Evolutionary conservation across 352 stramenopile species (phyloP).

Genomic region (Phytophthora brassicae): DNA sequence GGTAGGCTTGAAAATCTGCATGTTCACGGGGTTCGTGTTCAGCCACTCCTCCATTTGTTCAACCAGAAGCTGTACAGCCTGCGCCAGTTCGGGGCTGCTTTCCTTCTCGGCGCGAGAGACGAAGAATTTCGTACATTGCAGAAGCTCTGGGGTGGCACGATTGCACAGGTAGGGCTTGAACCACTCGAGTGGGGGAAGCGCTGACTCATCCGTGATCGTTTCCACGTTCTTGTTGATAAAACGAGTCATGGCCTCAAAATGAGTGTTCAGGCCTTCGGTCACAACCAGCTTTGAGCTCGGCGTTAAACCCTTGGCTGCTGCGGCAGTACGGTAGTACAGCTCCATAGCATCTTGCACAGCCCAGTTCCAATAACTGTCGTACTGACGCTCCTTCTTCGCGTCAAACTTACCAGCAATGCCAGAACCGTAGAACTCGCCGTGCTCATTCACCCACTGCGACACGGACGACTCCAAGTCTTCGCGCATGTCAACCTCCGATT

Average conservation of each 20-base stretch:
- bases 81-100: constrained; percentile 44
- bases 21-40: constrained; percentile 53
- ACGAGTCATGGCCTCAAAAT: constrained; percentile 57
- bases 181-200: constrained; percentile 48
- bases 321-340: constrained; percentile 54
- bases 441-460: constrained; percentile 52
- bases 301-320: constrained; percentile 23
- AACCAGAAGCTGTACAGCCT: constrained; percentile 59
- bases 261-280: constrained; percentile 32
- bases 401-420: constrained; percentile 69
- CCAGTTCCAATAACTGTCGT: constrained; percentile 87
- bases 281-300: constrained; percentile 22
- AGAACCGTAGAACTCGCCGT: constrained; percentile 57
- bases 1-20: constrained; percentile 55
- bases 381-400: constrained; percentile 67
- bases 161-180: constrained; percentile 74
- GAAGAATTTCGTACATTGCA: constrained; percentile 58
- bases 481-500: constrained; percentile 51
- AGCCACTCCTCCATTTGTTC: constrained; percentile 63
- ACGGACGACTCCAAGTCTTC: constrained; percentile 59
- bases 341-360: constrained; percentile 68
- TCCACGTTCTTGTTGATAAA: constrained; percentile 61
- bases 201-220: constrained; percentile 35
- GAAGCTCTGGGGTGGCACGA: constrained; percentile 63
- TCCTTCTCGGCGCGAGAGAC: constrained; percentile 45